Base-by-base conservation (phyloP, 352 stramenopile genomes). In the Phytophthora citrophthora region DNA sequence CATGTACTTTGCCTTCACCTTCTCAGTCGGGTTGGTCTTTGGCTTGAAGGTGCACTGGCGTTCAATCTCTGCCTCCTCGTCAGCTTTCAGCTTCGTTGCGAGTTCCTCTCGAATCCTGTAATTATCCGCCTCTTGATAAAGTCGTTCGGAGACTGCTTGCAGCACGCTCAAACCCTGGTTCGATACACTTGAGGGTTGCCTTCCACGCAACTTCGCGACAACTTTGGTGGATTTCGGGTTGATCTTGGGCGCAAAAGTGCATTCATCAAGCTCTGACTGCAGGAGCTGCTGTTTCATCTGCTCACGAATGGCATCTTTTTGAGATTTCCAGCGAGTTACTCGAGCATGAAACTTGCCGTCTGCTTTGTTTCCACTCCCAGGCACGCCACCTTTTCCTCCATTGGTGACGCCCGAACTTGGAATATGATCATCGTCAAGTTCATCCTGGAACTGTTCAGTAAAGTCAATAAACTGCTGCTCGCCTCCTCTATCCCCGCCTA, bases 1-100 rank as follows among this genome's bases (percentile, higher is more conserved):
- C 71, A 88, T 88, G 72, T 94, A 94, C 61, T 94, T 94, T n/a
- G 81, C 78, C 49, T 83, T 83, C 11, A 91, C 78, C 46, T 81
- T 87, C 12, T 89, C 81, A 0, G 68, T 77, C 11, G 68, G 70
- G 54, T 90, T 92, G 45, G 90, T 87, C 31, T 77, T 81, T 9
- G 86, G 83, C 27, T 72, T 76, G 38, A 94, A 94, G 15, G 86
- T 94, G 27, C 86, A 94, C 61, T 93, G 79, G 0, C 83, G 76
- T 39, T 90, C 78, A 5, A 88, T 64, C 20, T 90, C 82, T 9
- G 81, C 83, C 29, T 94, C 86, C 62, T 93, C 79, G 40, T 93
- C 79, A 2, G 81, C 79, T 49, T 89, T 88, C 10, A 90, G 38
- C 27, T 74, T 77, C 16, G 78, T 68, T 7, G 81, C 83, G 1